These are phyloP conservation scores for Garcia nutans DNA, from an alignment of 345 rosid species.

Conservation along the genomic window DNA sequence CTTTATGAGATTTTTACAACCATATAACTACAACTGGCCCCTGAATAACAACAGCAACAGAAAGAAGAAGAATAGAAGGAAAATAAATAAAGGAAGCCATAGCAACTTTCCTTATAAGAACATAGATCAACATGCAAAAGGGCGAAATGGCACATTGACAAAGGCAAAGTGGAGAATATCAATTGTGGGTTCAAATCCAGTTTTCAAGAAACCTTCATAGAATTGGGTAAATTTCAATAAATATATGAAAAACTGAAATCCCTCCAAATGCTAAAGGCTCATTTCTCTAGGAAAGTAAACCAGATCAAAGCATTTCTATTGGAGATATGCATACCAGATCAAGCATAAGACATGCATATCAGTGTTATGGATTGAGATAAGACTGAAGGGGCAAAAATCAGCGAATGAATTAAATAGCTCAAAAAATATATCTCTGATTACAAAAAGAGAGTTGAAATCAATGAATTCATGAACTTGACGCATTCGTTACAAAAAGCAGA, in stretches of 20 bases:
- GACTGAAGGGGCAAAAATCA: background rate
- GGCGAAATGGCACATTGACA: background rate
- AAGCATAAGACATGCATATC: background rate
- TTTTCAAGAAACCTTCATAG: background rate
- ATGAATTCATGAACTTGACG: too few species aligned
- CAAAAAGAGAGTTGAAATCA: background rate
- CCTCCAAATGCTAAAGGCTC: background rate
- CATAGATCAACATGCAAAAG: background rate
- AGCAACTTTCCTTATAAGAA: background rate
- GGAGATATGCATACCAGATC: background rate
- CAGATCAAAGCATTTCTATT: background rate
- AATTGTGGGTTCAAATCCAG: background rate
- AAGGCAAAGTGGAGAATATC: background rate
- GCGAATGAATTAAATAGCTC: background rate
- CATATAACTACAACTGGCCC: background rate
- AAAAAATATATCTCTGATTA: background rate
- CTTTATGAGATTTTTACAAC: conserved; percentile 8
- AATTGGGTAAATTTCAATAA: background rate
- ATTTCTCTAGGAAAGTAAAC: background rate
- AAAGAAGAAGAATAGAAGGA: background rate
- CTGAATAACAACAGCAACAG: background rate
- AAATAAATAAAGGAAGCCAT: background rate
- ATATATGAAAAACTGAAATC: background rate
- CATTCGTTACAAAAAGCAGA: background rate
- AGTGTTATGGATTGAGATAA: background rate